These are phyloP conservation scores for Volvox reticuliferus DNA, from an alignment of 139 green algal genomes.

Conservation along the genomic window DNA sequence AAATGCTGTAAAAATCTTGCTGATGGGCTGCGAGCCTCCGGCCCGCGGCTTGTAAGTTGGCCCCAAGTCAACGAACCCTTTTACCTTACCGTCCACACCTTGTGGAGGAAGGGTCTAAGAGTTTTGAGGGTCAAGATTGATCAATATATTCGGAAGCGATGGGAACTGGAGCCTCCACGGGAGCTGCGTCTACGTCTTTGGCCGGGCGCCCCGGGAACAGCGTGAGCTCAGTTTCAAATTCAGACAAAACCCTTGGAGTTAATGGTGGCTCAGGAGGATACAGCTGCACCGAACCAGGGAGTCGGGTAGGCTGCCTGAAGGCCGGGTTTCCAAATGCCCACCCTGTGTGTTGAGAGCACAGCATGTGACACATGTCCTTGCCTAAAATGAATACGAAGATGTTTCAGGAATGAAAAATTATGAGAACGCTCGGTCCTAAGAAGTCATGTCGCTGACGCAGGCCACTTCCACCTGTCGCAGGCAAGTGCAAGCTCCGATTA, in stretches of 20 bases:
- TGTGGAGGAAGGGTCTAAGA: background rate
- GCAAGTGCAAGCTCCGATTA: background rate
- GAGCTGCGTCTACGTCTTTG: background rate
- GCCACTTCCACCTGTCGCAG: background rate
- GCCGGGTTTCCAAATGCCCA: background rate
- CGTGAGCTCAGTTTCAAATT: background rate
- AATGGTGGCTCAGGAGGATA: background rate
- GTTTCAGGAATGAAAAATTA: no score
- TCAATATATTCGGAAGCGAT: background rate
- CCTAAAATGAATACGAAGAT: no score
- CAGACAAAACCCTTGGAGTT: background rate
- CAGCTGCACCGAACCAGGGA: background rate
- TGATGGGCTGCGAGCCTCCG: background rate
- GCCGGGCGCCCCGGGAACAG: background rate
- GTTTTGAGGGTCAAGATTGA: background rate
- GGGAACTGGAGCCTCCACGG: conserved; percentile 13
- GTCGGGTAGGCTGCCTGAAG: background rate
- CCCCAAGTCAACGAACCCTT: background rate
- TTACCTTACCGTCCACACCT: background rate
- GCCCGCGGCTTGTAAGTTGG: background rate
- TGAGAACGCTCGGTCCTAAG: no score
- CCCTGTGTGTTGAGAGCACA: background rate
- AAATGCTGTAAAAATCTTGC: background rate
- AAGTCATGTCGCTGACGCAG: no score
- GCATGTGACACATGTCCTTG: background rate